Conservation (phyloP, 345 rosid species). For the Streptanthus diversifolius region DNA sequence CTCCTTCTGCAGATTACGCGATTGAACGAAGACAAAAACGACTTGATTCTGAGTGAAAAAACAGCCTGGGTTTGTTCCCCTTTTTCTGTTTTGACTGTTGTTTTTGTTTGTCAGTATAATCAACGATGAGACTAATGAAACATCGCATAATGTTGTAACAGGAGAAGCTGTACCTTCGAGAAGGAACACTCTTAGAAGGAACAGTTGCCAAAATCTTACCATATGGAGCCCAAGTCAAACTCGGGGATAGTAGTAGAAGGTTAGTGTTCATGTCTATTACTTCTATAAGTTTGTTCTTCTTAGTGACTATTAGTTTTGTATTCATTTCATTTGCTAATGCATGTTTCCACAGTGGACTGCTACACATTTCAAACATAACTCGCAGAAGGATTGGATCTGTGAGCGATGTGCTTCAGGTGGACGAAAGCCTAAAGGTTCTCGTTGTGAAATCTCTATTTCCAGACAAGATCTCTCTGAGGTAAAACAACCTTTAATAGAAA, state of each 20-base stretch:
- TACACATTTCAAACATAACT: slow-evolving; percentile 82
- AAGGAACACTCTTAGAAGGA: slow-evolving; percentile 89
- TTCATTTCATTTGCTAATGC: neutral
- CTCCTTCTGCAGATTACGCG: slow-evolving; percentile 54
- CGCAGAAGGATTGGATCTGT: slow-evolving; percentile 50
- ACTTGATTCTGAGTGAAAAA: slow-evolving; percentile 74
- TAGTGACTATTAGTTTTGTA: neutral
- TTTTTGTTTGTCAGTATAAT: neutral
- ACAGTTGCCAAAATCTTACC: slow-evolving; percentile 69
- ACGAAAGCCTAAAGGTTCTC: slow-evolving; percentile 69
- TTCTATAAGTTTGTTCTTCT: neutral
- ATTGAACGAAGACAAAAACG: slow-evolving; percentile 67
- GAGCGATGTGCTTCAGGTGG: slow-evolving; percentile 60
- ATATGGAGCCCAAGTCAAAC: slow-evolving; percentile 84
- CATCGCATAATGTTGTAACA: slow-evolving; percentile 34
- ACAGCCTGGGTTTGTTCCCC: slow-evolving; percentile 62
- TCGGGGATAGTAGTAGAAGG: slow-evolving; percentile 84
- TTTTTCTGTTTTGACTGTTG: neutral
- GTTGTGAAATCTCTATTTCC: slow-evolving; percentile 73
- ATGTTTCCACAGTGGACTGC: slow-evolving; percentile 60
- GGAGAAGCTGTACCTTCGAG: slow-evolving; percentile 73
- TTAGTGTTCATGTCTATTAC: slow-evolving; percentile 18
- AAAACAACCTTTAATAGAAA: neutral
- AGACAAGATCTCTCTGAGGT: slow-evolving; percentile 88
- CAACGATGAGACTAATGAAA: neutral